Percentiles rank a stretch among this genome's conserved stretches.
Evolutionary conservation across 148 eudicot species (phyloP).

Genomic region (Rhododendron simsii): DNA sequence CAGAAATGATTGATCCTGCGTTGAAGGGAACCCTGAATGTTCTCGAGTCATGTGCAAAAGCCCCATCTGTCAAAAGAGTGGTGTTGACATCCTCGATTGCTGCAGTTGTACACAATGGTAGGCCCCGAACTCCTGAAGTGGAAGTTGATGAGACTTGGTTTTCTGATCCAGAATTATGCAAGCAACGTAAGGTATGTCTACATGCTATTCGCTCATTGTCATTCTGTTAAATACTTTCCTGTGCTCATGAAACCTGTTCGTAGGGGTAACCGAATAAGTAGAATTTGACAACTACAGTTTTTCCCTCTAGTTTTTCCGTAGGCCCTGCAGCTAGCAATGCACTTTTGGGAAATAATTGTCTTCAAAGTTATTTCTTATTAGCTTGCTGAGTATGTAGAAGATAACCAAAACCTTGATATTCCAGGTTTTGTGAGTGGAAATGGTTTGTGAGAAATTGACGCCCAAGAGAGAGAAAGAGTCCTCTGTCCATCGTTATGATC

Average conservation of each 20-base stretch:
- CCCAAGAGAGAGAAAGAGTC: too few relatives aligned
- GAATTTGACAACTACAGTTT: too few relatives aligned
- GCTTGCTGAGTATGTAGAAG: neutral
- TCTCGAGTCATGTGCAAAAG: slow-evolving; percentile 47
- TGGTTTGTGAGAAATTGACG: neutral
- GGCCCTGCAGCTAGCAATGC: too few relatives aligned
- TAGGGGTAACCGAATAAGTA: slow-evolving; percentile 8
- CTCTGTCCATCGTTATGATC: too few relatives aligned
- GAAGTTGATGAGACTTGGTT: slow-evolving; percentile 54
- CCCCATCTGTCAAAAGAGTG: slow-evolving; percentile 38
- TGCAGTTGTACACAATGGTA: slow-evolving; percentile 33
- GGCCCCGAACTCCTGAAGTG: slow-evolving; percentile 38
- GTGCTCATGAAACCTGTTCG: neutral
- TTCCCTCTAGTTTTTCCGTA: too few relatives aligned
- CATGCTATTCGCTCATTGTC: neutral
- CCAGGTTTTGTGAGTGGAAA: neutral
- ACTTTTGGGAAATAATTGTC: neutral
- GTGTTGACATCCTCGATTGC: slow-evolving; percentile 61
- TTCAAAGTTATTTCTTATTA: neutral
- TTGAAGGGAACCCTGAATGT: slow-evolving; percentile 70
- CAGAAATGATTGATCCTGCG: slow-evolving; percentile 61
- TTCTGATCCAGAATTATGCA: slow-evolving; percentile 29
- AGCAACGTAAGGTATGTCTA: slow-evolving; percentile 22
- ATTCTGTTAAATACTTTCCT: neutral
- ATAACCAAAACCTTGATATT: neutral